phyloP scores from a whole-genome alignment of 495 filamentous ascomycete species.

The Xylaria nigripes region DNA sequence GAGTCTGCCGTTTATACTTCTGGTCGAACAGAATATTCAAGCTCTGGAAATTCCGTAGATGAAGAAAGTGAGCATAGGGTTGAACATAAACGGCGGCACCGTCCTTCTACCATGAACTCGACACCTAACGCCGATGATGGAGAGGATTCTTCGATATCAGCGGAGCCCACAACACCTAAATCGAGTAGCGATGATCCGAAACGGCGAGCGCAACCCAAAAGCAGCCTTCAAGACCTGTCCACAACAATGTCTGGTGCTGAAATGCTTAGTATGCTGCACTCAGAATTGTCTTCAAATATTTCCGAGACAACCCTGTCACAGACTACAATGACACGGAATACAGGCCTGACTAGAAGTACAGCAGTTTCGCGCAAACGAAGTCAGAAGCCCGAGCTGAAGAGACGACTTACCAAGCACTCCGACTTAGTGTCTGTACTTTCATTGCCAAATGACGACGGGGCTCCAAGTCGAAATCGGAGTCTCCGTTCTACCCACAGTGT shows the following conservation, averaged over 20 bases:
- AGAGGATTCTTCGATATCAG: slow-evolving; percentile 26
- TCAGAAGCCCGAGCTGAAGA: slow-evolving; percentile 48
- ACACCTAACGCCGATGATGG: slow-evolving; percentile 20
- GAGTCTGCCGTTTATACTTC: slow-evolving; percentile 40
- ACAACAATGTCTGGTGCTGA: slow-evolving; percentile 60
- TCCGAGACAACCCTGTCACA: slow-evolving; percentile 46
- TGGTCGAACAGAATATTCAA: slow-evolving; percentile 37
- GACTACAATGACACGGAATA: slow-evolving; percentile 41
- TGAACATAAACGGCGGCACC: slow-evolving; percentile 22
- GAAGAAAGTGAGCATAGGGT: slow-evolving; percentile 26
- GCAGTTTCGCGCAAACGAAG: slow-evolving; percentile 34
- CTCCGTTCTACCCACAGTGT: slow-evolving; percentile 63
- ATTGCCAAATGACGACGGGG: slow-evolving; percentile 52
- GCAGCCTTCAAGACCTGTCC: slow-evolving; percentile 59
- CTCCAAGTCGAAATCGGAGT: slow-evolving; percentile 48
- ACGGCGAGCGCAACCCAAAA: slow-evolving; percentile 56
- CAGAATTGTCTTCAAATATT: slow-evolving; percentile 34
- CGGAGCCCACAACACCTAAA: slow-evolving; percentile 24
- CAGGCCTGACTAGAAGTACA: slow-evolving; percentile 29
- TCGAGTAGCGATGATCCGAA: slow-evolving; percentile 28
- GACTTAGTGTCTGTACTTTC: slow-evolving; percentile 92
- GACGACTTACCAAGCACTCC: slow-evolving; percentile 80
- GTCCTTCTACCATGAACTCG: slow-evolving; percentile 22
- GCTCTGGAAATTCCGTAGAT: slow-evolving; percentile 27
- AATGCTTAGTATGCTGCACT: slow-evolving; percentile 43